Evolutionary conservation across 2,329 filamentous ascomycete genomes (phyloP).

Genomic region (Penicillium palitans): DNA sequence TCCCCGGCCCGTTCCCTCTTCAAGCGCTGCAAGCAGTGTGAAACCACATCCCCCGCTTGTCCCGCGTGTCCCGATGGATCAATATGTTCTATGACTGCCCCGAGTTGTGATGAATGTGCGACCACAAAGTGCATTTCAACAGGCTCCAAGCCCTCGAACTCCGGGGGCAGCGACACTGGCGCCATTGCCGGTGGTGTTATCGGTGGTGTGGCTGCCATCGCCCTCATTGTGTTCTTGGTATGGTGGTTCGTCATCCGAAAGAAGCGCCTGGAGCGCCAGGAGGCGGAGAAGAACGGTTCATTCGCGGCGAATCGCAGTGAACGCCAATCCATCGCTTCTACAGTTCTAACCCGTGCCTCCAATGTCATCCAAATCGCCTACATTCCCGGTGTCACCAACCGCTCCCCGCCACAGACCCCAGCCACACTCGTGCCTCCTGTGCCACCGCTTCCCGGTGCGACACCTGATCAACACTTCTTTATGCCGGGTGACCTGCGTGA

Average conservation of each 20-base stretch:
- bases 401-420: conserved; percentile 80
- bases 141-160: conserved; percentile 9
- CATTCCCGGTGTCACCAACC: conserved; percentile 94
- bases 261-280: conserved; percentile 61
- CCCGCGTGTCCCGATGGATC: conserved; percentile 58
- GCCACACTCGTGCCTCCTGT: conserved; percentile 84
- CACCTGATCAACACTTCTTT: conserved; percentile 85
- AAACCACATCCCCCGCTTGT: conserved; percentile 55
- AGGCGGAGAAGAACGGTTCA: conserved; percentile 56
- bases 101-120: conserved; percentile 62
- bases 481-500: conserved; percentile 86
- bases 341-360: conserved; percentile 89
- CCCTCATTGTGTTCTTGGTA: conserved; percentile 73
- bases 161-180: conserved; percentile 66
- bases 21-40: conserved; percentile 58
- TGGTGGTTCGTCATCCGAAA: conserved; percentile 89
- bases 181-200: conserved; percentile 91
- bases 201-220: conserved; percentile 75
- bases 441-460: conserved; percentile 75
- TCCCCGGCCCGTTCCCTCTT: conserved; percentile 30
- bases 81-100: conserved; percentile 60
- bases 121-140: conserved; percentile 48
- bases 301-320: conserved; percentile 58
- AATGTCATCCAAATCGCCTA: conserved; percentile 99
- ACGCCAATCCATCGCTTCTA: conserved; percentile 91